Base-by-base conservation (phyloP, 345 rosid genomes). In the Heritiera littoralis region DNA sequence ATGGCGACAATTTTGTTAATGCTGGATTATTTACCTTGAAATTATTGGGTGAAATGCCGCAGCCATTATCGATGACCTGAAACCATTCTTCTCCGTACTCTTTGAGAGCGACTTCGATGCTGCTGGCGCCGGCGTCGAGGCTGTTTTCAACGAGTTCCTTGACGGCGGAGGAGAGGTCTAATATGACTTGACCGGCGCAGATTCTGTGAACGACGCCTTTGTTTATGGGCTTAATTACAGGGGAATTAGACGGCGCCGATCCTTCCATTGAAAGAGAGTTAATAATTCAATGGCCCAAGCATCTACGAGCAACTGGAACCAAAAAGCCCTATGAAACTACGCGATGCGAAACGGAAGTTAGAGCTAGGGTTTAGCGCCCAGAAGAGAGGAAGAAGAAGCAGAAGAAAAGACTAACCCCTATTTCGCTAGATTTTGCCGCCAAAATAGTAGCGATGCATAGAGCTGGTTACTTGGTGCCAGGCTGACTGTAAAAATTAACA, bases 61-160 rank as follows among this genome's bases (percentile, higher is more conserved):
- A 94, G 35, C 99, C 99, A 18, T 96, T 96, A 65, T 96, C 99
- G 74, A 88, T 85, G 89, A 96, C 99, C 88, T 94, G 98, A 83
- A 95, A 94, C 68, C 86, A 86, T 74, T 96, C 98, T 79, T 81
- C 86, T 9, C 99, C 99, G 66, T 89, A 86, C 32, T 90, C 98
- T 70, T 92, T 91, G 81, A 96, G 89, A 74, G 88, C 82, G 66
- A 96, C 84, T 84, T 96, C 98, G 64, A 96, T 81, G 85, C 85
- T 82, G 74, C 98, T 90, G 68, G 98, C 98, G 15, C 98, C 98
- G 17, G 99, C 95, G 83, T 96, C 99, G 83, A 96, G 83, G 87
- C 99, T 94, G 86, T 96, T 96, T 83, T 96, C 99, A 14, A 96
- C 94, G 20, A 96, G 90, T 90, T 96, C 99, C 91, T 96, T 96